Conservation (phyloP, 2,329 filamentous ascomycete species). For the Fusarium pseudograminearum region DNA sequence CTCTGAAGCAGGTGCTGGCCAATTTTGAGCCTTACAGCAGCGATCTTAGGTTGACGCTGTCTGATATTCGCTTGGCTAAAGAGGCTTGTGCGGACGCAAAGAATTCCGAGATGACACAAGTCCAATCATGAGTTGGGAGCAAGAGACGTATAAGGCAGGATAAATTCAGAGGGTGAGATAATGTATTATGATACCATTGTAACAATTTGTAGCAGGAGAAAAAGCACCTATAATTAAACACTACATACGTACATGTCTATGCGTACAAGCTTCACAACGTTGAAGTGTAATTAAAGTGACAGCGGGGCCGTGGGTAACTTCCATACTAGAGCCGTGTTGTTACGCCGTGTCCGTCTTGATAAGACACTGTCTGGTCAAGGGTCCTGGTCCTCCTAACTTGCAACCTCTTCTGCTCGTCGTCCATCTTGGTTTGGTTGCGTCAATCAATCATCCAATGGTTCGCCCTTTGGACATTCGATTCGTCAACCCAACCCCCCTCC, state of each 20-base stretch:
- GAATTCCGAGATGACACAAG: constrained; percentile 50
- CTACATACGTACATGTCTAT: background rate
- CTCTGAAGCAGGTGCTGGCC: constrained; percentile 73
- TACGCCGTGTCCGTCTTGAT: constrained; percentile 2
- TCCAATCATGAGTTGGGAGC: constrained; percentile 40
- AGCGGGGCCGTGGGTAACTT: constrained; percentile 2
- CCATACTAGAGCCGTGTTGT: constrained; percentile 1
- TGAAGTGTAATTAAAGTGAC: constrained; percentile 24
- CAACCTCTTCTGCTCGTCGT: constrained; percentile 35
- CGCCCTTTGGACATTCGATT: constrained; percentile 40
- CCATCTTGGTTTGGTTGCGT: constrained; percentile 23
- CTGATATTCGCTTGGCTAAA: constrained; percentile 79
- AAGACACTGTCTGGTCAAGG: constrained; percentile 10
- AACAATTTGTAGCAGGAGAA: constrained; percentile 26
- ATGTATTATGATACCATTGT: constrained; percentile 49
- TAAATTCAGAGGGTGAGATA: constrained; percentile 38
- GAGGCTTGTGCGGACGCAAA: constrained; percentile 65
- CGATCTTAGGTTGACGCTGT: constrained; percentile 75
- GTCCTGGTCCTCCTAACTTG: constrained; percentile 22
- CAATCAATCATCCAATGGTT: constrained; percentile 31
- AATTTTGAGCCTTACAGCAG: constrained; percentile 81
- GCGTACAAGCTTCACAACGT: background rate
- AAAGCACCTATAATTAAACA: background rate
- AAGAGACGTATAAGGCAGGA: background rate
- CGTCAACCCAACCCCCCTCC: constrained; percentile 42